phyloP scores from a whole-genome alignment of 108 stramenopile genomes.

The Seminavis robusta region DNA sequence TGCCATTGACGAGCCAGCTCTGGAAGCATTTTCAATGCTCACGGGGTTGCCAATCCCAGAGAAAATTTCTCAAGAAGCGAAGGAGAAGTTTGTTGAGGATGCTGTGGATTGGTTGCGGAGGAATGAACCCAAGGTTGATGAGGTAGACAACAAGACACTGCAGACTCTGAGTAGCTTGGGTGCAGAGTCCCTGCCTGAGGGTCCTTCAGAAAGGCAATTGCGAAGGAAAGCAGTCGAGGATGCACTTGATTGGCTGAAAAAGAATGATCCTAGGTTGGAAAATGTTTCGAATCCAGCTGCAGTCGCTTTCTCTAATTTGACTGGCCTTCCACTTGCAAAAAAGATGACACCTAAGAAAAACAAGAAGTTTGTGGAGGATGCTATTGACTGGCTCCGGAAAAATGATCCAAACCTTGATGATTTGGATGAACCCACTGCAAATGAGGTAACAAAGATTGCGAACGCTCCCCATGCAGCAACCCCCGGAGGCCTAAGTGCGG shows the following conservation, averaged over 20 bases:
- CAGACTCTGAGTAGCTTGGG: constrained; percentile 1
- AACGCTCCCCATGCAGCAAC: constrained; percentile 3
- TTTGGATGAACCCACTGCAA: constrained; percentile 5
- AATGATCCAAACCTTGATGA: constrained; percentile 4
- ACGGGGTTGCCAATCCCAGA: too few species aligned
- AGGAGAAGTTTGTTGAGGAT: constrained; percentile 1
- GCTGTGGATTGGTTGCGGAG: constrained; percentile 4
- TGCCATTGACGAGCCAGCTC: neutral
- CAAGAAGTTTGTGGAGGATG: constrained; percentile 17
- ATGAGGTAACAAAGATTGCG: constrained; percentile 3
- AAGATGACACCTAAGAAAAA: constrained; percentile 3
- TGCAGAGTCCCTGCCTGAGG: neutral
- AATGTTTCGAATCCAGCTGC: constrained; percentile 2
- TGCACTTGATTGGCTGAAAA: constrained; percentile 2
- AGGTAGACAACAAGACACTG: constrained; percentile 4
- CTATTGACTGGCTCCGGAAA: constrained; percentile 29
- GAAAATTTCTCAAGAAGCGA: neutral
- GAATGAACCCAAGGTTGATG: neutral
- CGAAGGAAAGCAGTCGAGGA: neutral
- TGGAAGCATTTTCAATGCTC: too few species aligned
- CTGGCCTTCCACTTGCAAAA: neutral
- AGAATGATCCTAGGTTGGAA: neutral
- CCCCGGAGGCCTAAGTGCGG: neutral
- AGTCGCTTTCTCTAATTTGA: constrained; percentile 2
- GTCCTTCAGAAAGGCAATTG: neutral